These are phyloP conservation scores for Gnomoniopsis smithogilvyi DNA, from an alignment of 2,329 filamentous ascomycete genomes.

Conservation along the genomic window DNA sequence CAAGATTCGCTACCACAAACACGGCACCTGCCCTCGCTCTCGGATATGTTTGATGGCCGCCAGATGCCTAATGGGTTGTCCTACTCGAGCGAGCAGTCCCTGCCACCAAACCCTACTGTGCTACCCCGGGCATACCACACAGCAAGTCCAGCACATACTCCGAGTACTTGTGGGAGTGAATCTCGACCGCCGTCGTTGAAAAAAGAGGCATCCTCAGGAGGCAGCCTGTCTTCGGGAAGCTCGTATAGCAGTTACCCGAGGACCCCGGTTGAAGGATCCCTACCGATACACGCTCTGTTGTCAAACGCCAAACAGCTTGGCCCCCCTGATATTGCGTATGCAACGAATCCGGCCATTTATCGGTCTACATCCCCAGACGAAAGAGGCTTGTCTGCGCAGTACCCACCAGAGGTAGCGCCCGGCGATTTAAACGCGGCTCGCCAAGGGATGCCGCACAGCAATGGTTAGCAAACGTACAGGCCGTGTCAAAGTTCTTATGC, in stretches of 20 bases:
- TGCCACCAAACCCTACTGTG: constrained; percentile 4
- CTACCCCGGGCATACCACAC: constrained; percentile 17
- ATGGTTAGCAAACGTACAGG: constrained; percentile 14
- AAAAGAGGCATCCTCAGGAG: constrained; percentile 43
- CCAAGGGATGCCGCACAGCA: constrained; percentile 14
- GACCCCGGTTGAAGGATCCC: constrained; percentile 45
- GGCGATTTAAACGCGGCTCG: constrained; percentile 7
- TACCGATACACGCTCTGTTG: constrained; percentile 54
- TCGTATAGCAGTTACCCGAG: constrained; percentile 37
- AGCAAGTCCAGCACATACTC: constrained; percentile 25
- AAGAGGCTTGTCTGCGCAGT: background rate
- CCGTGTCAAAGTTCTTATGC: background rate
- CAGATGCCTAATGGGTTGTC: constrained; percentile 19
- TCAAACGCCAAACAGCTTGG: constrained; percentile 23
- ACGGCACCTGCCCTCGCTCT: constrained; percentile 42
- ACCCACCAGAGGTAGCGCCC: constrained; percentile 4
- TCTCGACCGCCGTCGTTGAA: constrained; percentile 38
- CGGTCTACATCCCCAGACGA: constrained; percentile 20
- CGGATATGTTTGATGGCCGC: constrained; percentile 43
- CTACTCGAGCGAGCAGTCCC: constrained; percentile 17
- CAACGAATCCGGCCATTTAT: constrained; percentile 2
- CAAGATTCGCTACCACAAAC: constrained; percentile 28
- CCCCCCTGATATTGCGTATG: constrained; percentile 9
- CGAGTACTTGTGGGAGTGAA: constrained; percentile 25
- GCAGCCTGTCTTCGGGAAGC: constrained; percentile 39